phyloP scores from a whole-genome alignment of 192 early-diverging fungal species.

The Rhizophagus sp. region DNA sequence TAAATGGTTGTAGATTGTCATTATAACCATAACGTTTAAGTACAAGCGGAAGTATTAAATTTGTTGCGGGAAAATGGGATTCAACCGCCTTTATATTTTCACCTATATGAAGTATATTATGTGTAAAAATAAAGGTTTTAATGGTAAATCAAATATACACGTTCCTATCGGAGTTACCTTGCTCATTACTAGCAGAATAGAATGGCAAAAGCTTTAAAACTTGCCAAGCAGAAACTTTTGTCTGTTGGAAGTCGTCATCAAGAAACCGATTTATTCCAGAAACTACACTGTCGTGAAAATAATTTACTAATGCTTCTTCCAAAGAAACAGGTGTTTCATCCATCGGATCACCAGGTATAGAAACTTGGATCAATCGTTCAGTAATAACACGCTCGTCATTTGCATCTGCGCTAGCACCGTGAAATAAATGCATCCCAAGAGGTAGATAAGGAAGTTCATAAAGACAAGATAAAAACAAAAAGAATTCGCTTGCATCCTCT shows the following conservation, averaged over 20 bases:
- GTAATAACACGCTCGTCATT: conserved; percentile 69
- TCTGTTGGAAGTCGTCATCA: background rate
- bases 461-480: conserved; percentile 64
- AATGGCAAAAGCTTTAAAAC: conserved; percentile 68
- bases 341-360: conserved; percentile 39
- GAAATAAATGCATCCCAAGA: conserved; percentile 62
- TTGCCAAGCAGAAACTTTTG: conserved; percentile 68
- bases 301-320: conserved; percentile 54
- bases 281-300: conserved; percentile 68
- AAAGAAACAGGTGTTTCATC: conserved; percentile 40
- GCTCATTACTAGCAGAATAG: conserved; percentile 69
- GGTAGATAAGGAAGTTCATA: conserved; percentile 70
- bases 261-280: conserved; percentile 52
- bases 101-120: conserved; percentile 20
- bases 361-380: conserved; percentile 60
- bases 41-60: conserved; percentile 66
- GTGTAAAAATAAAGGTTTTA: background rate
- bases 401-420: conserved; percentile 63
- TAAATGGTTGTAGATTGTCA: conserved; percentile 36
- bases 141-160: background rate
- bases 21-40: conserved; percentile 67
- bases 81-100: conserved; percentile 41
- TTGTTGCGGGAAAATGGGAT: conserved; percentile 56
- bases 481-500: conserved; percentile 71
- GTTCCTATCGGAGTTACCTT: conserved; percentile 29